Conservation (phyloP, 257 asterid genomes). For the Fraxinus americana region DNA sequence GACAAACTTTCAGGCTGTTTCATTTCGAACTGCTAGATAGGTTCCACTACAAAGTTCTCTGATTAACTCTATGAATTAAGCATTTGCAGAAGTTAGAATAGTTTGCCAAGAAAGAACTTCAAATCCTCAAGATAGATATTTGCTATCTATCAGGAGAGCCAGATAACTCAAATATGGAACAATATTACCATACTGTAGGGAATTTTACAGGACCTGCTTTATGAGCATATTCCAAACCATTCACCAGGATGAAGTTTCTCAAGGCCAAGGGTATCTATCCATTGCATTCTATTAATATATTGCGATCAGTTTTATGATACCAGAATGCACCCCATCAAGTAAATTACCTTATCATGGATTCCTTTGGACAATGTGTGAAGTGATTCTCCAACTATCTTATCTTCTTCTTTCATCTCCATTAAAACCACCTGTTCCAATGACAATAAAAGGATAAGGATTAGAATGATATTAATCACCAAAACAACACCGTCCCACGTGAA, state of each 20-base stretch:
- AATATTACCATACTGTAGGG: background rate
- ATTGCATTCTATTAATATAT: background rate
- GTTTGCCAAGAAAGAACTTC: background rate
- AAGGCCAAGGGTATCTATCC: background rate
- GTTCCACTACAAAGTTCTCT: background rate
- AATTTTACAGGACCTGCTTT: background rate
- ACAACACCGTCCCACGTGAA: background rate
- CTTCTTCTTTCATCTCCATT: conserved; percentile 80
- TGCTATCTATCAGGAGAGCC: background rate
- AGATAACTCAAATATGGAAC: background rate
- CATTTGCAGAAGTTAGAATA: background rate
- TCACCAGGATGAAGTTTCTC: background rate
- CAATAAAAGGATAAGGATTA: background rate
- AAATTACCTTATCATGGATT: conserved; percentile 65
- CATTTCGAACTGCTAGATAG: background rate
- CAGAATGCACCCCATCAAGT: background rate
- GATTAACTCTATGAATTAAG: background rate
- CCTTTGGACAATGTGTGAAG: conserved; percentile 78
- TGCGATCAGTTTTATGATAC: background rate
- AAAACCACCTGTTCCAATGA: conserved; percentile 50
- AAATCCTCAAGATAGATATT: background rate
- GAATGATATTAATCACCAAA: background rate
- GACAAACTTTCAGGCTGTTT: background rate
- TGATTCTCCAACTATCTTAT: conserved; percentile 61
- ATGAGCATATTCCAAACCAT: background rate